Evolutionary conservation across 1,139 yeast species (phyloP).

Genomic region (Diutina neorugosa): DNA sequence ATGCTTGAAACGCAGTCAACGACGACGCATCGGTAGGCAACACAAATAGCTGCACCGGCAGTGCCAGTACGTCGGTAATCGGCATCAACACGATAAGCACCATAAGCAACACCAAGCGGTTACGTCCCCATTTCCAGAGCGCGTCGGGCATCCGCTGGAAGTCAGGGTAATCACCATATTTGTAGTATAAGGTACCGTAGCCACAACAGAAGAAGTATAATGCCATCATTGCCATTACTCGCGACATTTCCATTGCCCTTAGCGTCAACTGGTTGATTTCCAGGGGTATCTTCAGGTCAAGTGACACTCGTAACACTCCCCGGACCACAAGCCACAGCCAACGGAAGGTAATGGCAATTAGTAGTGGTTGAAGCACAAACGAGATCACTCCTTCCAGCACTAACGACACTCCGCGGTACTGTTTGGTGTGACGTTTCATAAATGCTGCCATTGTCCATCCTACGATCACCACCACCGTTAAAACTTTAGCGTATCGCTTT

Average conservation of each 20-base stretch:
- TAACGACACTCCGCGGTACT: not conserved
- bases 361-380: not conserved
- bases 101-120: not conserved
- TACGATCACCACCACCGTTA: not conserved
- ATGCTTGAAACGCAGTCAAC: not conserved
- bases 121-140: not conserved
- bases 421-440: not conserved
- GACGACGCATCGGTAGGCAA: too few species aligned
- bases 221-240: not conserved
- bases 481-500: not conserved
- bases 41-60: not conserved
- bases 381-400: not conserved
- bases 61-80: not conserved
- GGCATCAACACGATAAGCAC: not conserved
- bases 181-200: conserved; percentile 1
- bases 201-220: not conserved
- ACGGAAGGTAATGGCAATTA: not conserved
- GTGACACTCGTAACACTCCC: not conserved
- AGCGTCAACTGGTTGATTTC: not conserved
- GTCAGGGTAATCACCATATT: not conserved
- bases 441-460: not conserved
- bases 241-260: not conserved
- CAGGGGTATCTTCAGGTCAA: not conserved
- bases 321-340: not conserved
- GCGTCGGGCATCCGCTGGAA: not conserved